phyloP scores from a whole-genome alignment of 805 yeast genomes.

The Blastobotrys robertii region DNA sequence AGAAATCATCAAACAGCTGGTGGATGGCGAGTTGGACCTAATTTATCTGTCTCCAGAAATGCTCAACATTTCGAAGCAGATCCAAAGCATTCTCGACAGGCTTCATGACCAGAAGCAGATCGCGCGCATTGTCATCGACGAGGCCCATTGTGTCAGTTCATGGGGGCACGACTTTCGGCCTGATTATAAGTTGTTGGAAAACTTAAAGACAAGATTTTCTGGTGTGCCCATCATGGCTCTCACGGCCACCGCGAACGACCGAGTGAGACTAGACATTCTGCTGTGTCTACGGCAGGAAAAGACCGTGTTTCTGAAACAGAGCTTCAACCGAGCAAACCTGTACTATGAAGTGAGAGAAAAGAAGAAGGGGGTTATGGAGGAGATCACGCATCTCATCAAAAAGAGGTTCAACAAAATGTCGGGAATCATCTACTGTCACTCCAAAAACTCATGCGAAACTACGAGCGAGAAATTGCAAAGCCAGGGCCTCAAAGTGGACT shows the following conservation, averaged over 20 bases:
- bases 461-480: slow-evolving; percentile 51
- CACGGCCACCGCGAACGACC: slow-evolving; percentile 94
- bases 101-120: slow-evolving; percentile 47
- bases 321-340: slow-evolving; percentile 84
- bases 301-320: slow-evolving; percentile 57
- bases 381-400: slow-evolving; percentile 44
- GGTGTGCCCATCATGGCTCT: slow-evolving; percentile 87
- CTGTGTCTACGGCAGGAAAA: slow-evolving; percentile 57
- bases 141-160: slow-evolving; percentile 95
- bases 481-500: slow-evolving; percentile 59
- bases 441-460: slow-evolving; percentile 80
- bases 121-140: slow-evolving; percentile 89
- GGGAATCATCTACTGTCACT: slow-evolving; percentile 91
- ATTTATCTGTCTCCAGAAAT: slow-evolving; percentile 92
- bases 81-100: slow-evolving; percentile 50
- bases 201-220: slow-evolving; percentile 65
- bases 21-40: slow-evolving; percentile 56
- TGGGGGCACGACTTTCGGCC: slow-evolving; percentile 99
- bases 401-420: slow-evolving; percentile 40
- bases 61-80: slow-evolving; percentile 65
- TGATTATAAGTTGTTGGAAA: slow-evolving; percentile 74
- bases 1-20: slow-evolving; percentile 49
- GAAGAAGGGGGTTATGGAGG: slow-evolving; percentile 25
- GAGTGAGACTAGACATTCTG: slow-evolving; percentile 76
- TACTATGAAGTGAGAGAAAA: slow-evolving; percentile 70